Evolutionary conservation across 176 grass and related monocot genomes (phyloP).

Genomic region (Oryza punctata): DNA sequence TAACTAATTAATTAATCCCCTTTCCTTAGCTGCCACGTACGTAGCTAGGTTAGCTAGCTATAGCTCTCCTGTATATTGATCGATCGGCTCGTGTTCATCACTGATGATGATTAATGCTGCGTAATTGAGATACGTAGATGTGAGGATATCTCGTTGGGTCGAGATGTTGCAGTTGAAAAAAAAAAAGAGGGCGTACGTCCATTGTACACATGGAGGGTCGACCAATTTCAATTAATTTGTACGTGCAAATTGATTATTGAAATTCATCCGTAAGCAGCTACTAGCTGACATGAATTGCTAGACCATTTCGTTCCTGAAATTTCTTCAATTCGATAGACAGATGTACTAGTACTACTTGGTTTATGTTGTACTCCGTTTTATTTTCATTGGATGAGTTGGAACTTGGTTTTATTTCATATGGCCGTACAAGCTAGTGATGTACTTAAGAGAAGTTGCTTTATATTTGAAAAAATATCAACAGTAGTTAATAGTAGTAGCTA

Average conservation of each 20-base stretch:
- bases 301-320: background rate
- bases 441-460: background rate
- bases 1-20: background rate
- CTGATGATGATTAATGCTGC: background rate
- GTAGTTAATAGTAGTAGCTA: background rate
- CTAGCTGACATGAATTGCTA: background rate
- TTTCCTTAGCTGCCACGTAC: constrained; percentile 29
- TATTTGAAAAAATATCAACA: background rate
- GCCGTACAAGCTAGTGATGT: background rate
- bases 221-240: background rate
- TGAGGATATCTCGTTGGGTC: background rate
- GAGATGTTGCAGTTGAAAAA: background rate
- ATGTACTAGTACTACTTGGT: background rate
- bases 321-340: background rate
- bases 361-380: background rate
- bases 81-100: background rate
- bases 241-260: background rate
- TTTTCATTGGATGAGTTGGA: background rate
- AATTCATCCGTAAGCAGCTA: background rate
- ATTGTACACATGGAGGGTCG: background rate
- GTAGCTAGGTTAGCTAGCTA: background rate
- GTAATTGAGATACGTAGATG: background rate
- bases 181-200: background rate
- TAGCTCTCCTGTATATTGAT: background rate
- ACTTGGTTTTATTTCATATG: constrained; percentile 2